A percentile compares a stretch with the other conserved stretches of the same genome.
These are phyloP conservation scores for Dendrobium huoshanense DNA, from an alignment of 106 monocot species.

Conservation along the genomic window DNA sequence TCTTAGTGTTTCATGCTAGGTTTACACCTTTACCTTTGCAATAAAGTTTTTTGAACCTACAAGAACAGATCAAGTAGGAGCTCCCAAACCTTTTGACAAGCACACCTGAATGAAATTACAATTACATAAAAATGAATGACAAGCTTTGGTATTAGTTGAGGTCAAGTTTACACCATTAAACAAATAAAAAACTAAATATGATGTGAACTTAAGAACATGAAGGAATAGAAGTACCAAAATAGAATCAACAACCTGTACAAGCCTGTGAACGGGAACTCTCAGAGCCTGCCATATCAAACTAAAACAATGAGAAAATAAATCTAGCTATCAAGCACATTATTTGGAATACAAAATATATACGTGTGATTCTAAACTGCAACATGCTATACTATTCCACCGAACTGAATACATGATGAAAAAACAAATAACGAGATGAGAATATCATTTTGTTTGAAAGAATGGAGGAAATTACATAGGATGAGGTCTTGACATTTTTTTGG, in stretches of 20 bases:
- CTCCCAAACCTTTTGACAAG: conserved; percentile 93
- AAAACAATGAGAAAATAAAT: background rate
- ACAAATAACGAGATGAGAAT: too few species aligned
- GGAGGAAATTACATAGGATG: background rate
- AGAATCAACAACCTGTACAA: conserved; percentile 87
- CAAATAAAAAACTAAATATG: background rate
- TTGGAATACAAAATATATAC: conserved; percentile 3
- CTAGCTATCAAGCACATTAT: background rate
- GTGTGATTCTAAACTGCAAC: background rate
- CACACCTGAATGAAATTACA: conserved; percentile 51
- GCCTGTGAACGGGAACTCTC: conserved; percentile 77
- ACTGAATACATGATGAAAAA: too few species aligned
- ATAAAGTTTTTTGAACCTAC: conserved; percentile 74
- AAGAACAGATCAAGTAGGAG: conserved; percentile 92
- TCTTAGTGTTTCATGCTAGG: background rate
- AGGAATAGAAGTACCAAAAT: conserved; percentile 56
- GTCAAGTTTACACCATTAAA: background rate
- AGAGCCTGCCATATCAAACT: conserved; percentile 46
- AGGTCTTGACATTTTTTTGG: too few species aligned
- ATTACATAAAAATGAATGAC: background rate
- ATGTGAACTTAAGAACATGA: background rate
- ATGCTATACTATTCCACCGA: background rate
- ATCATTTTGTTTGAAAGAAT: too few species aligned
- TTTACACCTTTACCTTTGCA: conserved; percentile 43
- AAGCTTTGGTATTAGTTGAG: background rate